Evolutionary conservation across 2,329 filamentous ascomycete species (phyloP).

Genomic region (Sclerotinia sclerotiorum): DNA sequence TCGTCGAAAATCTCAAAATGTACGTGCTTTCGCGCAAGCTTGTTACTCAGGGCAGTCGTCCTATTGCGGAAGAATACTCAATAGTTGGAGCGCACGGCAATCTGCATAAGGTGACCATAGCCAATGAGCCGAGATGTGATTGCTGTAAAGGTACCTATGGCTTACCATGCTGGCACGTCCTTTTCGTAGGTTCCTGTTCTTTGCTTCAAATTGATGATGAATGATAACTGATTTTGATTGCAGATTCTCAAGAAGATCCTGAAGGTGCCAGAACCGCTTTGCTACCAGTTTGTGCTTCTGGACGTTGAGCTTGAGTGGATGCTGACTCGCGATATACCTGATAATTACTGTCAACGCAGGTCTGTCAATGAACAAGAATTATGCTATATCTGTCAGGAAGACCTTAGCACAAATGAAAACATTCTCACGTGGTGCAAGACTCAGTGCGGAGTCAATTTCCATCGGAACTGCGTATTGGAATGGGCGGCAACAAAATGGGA

Average conservation of each 20-base stretch:
- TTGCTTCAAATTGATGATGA: conserved; percentile 30
- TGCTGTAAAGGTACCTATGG: conserved; percentile 55
- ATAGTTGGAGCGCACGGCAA: conserved; percentile 62
- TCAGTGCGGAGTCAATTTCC: not conserved
- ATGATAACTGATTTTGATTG: not conserved
- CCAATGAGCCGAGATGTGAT: conserved; percentile 52
- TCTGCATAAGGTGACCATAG: conserved; percentile 58
- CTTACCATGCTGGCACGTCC: conserved; percentile 63
- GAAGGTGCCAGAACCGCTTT: not conserved
- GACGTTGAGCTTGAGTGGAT: not conserved
- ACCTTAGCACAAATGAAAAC: not conserved
- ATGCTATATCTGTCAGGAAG: not conserved
- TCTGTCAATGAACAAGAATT: not conserved
- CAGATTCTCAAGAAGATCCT: not conserved
- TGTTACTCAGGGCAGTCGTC: too few relatives aligned
- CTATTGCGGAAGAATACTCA: conserved; percentile 28
- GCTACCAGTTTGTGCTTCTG: not conserved
- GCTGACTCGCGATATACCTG: not conserved
- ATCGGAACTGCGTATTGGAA: not conserved
- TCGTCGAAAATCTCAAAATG: not conserved
- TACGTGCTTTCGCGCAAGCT: not conserved
- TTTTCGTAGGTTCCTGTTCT: conserved; percentile 48
- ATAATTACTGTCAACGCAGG: not conserved
- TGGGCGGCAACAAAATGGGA: not conserved
- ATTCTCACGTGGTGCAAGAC: not conserved